phyloP scores from a whole-genome alignment of 805 yeast species.

The Candida nanaspora region DNA sequence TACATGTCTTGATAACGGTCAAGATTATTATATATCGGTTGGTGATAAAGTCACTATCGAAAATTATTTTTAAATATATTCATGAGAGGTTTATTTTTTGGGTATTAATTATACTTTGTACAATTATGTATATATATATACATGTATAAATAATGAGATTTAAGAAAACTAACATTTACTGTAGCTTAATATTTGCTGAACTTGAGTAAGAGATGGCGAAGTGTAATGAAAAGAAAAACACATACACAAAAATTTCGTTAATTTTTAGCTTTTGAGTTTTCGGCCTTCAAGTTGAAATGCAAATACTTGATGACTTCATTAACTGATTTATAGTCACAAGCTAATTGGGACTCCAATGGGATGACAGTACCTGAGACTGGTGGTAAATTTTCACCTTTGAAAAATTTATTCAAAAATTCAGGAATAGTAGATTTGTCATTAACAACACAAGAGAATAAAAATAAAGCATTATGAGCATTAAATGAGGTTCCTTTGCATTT shows the following conservation, averaged over 20 bases:
- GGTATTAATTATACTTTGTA: too few species aligned
- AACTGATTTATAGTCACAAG: conserved; percentile 18
- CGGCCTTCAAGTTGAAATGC: conserved; percentile 6
- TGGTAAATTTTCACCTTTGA: conserved; percentile 13
- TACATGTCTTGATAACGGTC: conserved; percentile 4
- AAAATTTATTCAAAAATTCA: conserved; percentile 6
- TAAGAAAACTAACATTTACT: too few species aligned
- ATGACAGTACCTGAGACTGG: conserved; percentile 9
- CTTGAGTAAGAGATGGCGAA: too few species aligned
- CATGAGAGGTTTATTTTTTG: too few species aligned
- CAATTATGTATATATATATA: too few species aligned
- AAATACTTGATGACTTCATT: conserved; percentile 10
- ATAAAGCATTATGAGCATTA: conserved; percentile 16
- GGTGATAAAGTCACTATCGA: conserved; percentile 9
- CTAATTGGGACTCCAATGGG: conserved; percentile 17
- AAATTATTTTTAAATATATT: not conserved
- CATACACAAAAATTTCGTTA: too few species aligned
- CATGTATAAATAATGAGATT: not conserved
- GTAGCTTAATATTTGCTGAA: too few species aligned
- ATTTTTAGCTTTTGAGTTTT: not conserved
- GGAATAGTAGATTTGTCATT: not conserved
- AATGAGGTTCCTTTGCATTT: conserved; percentile 12
- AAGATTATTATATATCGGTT: conserved; percentile 4
- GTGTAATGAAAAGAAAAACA: too few species aligned
- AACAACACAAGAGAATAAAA: conserved; percentile 3